phyloP scores from a whole-genome alignment of 2,329 filamentous ascomycete species.

The Epichloe uncinata region DNA sequence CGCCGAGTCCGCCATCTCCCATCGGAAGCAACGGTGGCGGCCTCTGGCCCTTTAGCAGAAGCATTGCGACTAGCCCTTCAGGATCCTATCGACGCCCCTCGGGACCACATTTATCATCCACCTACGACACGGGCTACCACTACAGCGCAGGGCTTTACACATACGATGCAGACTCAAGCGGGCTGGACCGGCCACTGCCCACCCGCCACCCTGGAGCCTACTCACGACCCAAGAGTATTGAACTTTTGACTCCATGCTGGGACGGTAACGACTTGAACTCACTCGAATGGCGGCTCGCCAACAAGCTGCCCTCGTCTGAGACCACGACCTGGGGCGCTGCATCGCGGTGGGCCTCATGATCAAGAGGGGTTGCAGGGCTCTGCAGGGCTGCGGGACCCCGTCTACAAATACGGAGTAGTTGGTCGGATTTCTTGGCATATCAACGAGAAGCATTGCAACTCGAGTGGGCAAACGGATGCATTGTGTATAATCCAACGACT shows the following conservation, averaged over 20 bases:
- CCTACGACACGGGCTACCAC: constrained; percentile 33
- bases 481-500: neutral
- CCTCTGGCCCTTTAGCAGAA: constrained; percentile 42
- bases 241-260: constrained; percentile 47
- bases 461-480: neutral
- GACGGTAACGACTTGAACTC: constrained; percentile 23
- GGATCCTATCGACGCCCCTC: constrained; percentile 34
- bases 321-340: neutral
- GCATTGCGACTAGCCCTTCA: constrained; percentile 37
- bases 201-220: constrained; percentile 39
- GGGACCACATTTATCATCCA: constrained; percentile 32
- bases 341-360: neutral
- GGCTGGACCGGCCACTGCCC: constrained; percentile 43
- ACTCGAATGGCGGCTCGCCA: no score
- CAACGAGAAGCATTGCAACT: neutral
- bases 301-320: neutral
- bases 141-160: constrained; percentile 26
- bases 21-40: constrained; percentile 26
- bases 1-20: constrained; percentile 44
- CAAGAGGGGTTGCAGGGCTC: constrained; percentile 7
- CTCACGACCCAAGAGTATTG: constrained; percentile 47
- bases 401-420: neutral
- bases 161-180: constrained; percentile 18
- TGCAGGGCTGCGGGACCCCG: neutral
- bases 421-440: neutral